Evolutionary conservation across 345 rosid species (phyloP), one percentile per base, ranked within the genome.

Genomic region (Arabis hirsuta): DNA sequence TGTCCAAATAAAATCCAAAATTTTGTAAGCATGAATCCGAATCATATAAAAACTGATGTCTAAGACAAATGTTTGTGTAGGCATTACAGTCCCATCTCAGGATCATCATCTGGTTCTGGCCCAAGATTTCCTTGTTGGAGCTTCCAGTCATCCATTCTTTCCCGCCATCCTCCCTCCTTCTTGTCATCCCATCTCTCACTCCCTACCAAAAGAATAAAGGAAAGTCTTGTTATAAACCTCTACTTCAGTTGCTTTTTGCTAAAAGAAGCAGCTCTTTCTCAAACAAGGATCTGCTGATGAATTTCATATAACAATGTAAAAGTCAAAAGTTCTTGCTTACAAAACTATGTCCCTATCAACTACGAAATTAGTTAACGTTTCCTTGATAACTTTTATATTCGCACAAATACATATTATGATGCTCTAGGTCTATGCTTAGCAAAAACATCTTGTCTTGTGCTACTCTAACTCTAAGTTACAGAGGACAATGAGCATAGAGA

Each of bases 91-190:
- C 91, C 89, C 80, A 85, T 86, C 73, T 94, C 97, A 1, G 85
- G 82, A 68, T 91, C 95, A 50, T 91, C 97, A 61, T 91, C 96
- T 67, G 70, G 71, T 64, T 91, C 97, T 20, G 86, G 87, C 29
- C 96, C 96, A 41, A 91, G 81, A 67, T 85, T 91, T 9, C 97
- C 96, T 71, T 89, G 97, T 79, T 86, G 96, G 79, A 80, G 61
- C 80, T 89, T 95, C 96, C 97, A 89, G 63, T 88, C 97, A 62
- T 95, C 97, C 93, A 83, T 91, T 74, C 93, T 84, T 31, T 91
- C 96, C 61, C 85, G 87, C 99, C 97, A 89, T 14, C 95, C 90
- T 73, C 84, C 86, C 67, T 87, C 96, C 74, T 89, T 93, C 88
- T 80, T 89, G 10, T 89, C 96, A 64, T 91, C 96, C 89, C 96